Base-by-base conservation (phyloP, 495 filamentous ascomycete genomes). In the Evansstolkia leycettana region DNA sequence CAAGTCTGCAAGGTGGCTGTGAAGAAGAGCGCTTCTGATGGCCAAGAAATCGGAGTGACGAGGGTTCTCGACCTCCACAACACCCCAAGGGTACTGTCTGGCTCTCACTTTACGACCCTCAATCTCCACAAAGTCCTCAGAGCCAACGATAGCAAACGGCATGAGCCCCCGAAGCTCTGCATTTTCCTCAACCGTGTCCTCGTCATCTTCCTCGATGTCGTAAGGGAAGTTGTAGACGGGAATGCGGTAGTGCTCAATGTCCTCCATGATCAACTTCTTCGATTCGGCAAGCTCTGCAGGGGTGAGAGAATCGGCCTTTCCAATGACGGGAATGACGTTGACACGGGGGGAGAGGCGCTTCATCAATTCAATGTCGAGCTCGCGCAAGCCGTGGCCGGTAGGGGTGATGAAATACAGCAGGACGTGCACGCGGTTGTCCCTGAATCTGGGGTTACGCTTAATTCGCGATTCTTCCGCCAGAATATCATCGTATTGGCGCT, bases 161-260 rank as follows among this genome's bases (percentile, higher is more conserved):
- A 98, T 96, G 44, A 98, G 68, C 28, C 89, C 86, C 57, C 90
- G 78, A 28, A 98, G 72, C 64, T 98, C 90, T 36, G 89, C 87
- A 48, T 98, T 98, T 65, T 98, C 90, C 65, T 98, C 90, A 17
- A 98, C 89, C 0, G 90, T 98, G 52, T 98, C 90, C 64, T 98
- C 90, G 54, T 98, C 90, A 55, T 98, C 90, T 65, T 98, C 90
- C 65, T 98, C 90, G 40, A 96, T 90, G 55, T 98, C 90, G 67
- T 98, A 98, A 20, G 90, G 90, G 72, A 98, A 98, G 74, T 98
- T 98, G 77, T 98, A 98, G 46, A 98, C 92, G 25, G 90, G 90
- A 49, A 98, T 98, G 58, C 90, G 84, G 72, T 98, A 98, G 63
- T 98, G 90, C 59, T 98, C 90, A 45, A 98, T 98, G 52, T 98